phyloP scores from a whole-genome alignment of 129 eudicot genomes.

The Escallonia rubra region DNA sequence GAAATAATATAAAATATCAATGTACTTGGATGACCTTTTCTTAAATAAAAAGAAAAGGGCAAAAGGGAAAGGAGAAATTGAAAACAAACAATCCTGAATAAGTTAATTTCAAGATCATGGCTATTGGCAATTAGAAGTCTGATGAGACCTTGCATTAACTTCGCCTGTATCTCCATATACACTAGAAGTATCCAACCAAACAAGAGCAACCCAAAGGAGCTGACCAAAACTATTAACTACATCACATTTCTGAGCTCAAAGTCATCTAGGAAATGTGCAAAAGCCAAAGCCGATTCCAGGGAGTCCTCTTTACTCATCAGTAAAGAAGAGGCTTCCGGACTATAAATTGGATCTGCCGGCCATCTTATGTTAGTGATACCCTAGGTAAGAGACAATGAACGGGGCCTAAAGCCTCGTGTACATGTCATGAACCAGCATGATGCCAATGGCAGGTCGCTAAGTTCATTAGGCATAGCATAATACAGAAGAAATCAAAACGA shows the following conservation, averaged over 20 bases:
- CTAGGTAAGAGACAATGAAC: neutral
- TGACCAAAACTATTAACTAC: too few relatives aligned
- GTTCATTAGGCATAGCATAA: neutral
- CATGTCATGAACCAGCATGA: neutral
- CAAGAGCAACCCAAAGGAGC: too few relatives aligned
- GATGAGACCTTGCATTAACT: neutral
- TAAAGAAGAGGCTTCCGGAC: too few relatives aligned
- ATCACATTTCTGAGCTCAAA: too few relatives aligned
- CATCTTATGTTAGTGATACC: neutral
- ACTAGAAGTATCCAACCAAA: too few relatives aligned
- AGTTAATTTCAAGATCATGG: neutral
- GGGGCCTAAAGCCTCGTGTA: too few relatives aligned
- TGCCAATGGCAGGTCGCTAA: conserved; percentile 4
- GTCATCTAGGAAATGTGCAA: too few relatives aligned
- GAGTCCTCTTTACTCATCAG: too few relatives aligned
- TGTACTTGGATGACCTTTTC: neutral
- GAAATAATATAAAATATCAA: neutral
- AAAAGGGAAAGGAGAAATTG: neutral
- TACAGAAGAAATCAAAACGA: neutral
- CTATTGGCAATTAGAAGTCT: neutral
- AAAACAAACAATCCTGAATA: neutral
- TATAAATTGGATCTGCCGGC: neutral
- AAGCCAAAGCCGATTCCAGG: too few relatives aligned
- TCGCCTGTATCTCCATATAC: neutral
- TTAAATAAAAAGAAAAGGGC: neutral